Evolutionary conservation across 1,139 yeast genomes (phyloP).

Genomic region (Debaryomycetaceae sp.): DNA sequence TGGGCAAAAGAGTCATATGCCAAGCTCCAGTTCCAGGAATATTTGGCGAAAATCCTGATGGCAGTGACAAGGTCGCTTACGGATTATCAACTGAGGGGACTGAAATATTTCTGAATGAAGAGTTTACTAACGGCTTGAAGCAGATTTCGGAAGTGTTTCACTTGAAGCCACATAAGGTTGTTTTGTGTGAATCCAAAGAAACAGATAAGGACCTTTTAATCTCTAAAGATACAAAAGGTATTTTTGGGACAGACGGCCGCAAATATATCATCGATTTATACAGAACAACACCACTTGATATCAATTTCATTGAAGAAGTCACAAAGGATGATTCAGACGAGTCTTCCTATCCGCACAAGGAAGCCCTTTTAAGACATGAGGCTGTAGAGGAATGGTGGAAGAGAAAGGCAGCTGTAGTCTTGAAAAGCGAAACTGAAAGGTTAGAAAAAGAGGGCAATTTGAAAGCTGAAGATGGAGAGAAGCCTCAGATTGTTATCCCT

Average conservation of each 20-base stretch:
- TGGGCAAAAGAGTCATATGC: conserved; percentile 83
- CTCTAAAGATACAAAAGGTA: conserved; percentile 81
- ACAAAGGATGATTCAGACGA: conserved; percentile 13
- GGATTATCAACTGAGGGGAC: conserved; percentile 69
- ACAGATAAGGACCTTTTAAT: conserved; percentile 52
- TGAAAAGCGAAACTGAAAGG: conserved; percentile 48
- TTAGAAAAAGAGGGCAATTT: conserved; percentile 45
- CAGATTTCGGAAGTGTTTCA: conserved; percentile 75
- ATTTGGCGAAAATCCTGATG: conserved; percentile 39
- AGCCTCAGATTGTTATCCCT: conserved; percentile 55
- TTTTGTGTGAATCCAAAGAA: conserved; percentile 28
- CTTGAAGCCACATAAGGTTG: conserved; percentile 63
- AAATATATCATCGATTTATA: conserved; percentile 80
- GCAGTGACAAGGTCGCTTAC: conserved; percentile 56
- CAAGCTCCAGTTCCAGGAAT: conserved; percentile 99
- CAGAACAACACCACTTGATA: conserved; percentile 81
- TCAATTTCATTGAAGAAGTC: conserved; percentile 60
- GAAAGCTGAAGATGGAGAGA: conserved; percentile 32
- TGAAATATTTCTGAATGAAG: conserved; percentile 43
- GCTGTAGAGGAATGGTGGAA: conserved; percentile 92
- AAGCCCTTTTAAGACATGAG: conserved; percentile 77
- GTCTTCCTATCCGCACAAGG: conserved; percentile 76
- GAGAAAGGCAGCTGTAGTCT: conserved; percentile 55
- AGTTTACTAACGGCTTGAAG: conserved; percentile 53
- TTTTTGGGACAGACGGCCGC: conserved; percentile 81